Base-by-base conservation (phyloP, 2,329 filamentous ascomycete species). In the Fusarium redolens region DNA sequence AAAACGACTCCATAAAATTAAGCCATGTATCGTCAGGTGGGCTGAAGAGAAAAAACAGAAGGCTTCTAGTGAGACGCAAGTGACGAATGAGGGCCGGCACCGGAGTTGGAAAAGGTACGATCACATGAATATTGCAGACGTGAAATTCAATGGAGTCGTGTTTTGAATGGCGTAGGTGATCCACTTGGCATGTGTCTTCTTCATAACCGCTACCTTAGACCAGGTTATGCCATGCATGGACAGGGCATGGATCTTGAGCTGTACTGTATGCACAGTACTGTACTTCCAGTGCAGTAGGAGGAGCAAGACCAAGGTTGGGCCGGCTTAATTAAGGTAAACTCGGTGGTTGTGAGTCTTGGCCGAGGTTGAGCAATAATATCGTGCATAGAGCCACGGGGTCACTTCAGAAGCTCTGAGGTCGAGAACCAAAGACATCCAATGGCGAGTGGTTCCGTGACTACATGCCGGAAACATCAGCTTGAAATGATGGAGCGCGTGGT, bases 321-420 rank as follows among this genome's bases (percentile, higher is more conserved):
- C 33, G 50, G 33, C 33, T 54, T 12, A 54, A 54, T 54, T 17
- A 40, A 40, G 50, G 33, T 54, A 54, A 54, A 54, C 33, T 61
- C 25, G 31, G 31, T 28, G 40, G 48, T 55, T 47, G 31, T 58
- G 17, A 50, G 55, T 33, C 35, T 44, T 41, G 61, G 41, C 61
- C 56, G 68, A 67, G 65, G 51, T 74, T 64, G 64, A 71, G 62
- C 71, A 73, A 71, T 74, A 25, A 54, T 52, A 73, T 74, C 59
- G 63, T 61, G 67, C 48, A 61, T 43, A 72, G 65, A 54, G 30
- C 64, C 69, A 73, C 71, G 71, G 65, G 71, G 71, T 60, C 56
- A 58, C 38, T 50, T 14, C 35, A 55, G 57, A 57, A 64, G 66
- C 67, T 47, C 51, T 48, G 51, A 68, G 67, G 63, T 63, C 50